Evolutionary conservation across 331 rosid species (phyloP).

Genomic region (Ulmus americana): DNA sequence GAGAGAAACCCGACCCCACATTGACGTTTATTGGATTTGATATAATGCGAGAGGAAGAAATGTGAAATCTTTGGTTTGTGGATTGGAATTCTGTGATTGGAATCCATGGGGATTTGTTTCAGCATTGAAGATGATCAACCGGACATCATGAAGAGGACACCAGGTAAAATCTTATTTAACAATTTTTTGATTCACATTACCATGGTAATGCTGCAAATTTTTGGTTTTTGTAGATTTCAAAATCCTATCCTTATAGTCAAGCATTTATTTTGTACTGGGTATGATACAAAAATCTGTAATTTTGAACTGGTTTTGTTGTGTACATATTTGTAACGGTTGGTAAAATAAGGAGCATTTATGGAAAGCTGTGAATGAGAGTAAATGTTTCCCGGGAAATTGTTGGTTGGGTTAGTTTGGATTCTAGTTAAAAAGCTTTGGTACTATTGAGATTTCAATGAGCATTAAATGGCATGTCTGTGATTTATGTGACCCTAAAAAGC

Average conservation of each 20-base stretch:
- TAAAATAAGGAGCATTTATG: neutral
- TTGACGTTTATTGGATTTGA: conserved; percentile 6
- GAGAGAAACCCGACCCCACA: conserved; percentile 2
- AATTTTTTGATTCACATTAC: neutral
- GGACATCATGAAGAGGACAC: conserved; percentile 8
- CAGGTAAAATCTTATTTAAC: conserved; percentile 13
- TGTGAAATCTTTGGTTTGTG: conserved; percentile 20
- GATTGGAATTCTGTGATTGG: conserved; percentile 15
- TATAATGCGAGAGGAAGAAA: conserved; percentile 17
- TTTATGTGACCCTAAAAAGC: too few species aligned
- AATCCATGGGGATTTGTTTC: conserved; percentile 82
- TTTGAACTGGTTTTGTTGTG: too few species aligned
- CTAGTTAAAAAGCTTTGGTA: too few species aligned
- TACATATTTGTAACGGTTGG: neutral
- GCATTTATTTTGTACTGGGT: too few species aligned
- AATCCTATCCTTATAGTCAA: too few species aligned
- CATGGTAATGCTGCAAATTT: too few species aligned
- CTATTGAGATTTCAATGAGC: too few species aligned
- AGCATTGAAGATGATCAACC: conserved; percentile 47
- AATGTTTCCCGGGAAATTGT: neutral
- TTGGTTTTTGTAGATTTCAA: too few species aligned
- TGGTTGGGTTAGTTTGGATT: too few species aligned
- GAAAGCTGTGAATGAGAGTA: neutral
- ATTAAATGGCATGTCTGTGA: too few species aligned
- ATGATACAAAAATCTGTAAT: too few species aligned